Conservation (phyloP, 2,329 filamentous ascomycete genomes). For the Periconia macrospinosa region DNA sequence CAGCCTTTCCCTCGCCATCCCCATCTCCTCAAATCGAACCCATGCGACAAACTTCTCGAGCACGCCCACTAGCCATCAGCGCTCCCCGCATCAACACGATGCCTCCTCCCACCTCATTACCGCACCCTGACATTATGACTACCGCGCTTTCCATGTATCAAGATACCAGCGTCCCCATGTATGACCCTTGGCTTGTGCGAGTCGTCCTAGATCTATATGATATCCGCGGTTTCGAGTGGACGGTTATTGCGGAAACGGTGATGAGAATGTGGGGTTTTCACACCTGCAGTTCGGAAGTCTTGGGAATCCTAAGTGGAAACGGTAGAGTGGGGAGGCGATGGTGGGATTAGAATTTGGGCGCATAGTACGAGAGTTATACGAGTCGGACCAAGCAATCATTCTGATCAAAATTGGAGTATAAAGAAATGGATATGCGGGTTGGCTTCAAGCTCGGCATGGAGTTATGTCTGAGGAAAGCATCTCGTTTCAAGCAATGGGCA, state of each 20-base stretch:
- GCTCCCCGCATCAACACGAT: background rate
- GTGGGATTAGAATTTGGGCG: slow-evolving; percentile 33
- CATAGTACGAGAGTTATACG: background rate
- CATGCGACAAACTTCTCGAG: background rate
- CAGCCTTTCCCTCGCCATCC: slow-evolving; percentile 4
- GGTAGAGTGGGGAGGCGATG: slow-evolving; percentile 36
- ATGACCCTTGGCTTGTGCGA: slow-evolving; percentile 40
- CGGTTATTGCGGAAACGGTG: slow-evolving; percentile 38
- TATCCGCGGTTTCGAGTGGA: slow-evolving; percentile 39
- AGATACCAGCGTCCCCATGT: slow-evolving; percentile 29
- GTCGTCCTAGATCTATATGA: slow-evolving; percentile 42
- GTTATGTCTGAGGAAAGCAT: too few relatives aligned
- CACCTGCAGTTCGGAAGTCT: slow-evolving; percentile 37
- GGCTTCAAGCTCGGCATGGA: too few relatives aligned
- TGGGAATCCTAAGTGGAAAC: slow-evolving; percentile 39
- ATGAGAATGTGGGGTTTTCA: slow-evolving; percentile 36
- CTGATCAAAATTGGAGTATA: too few relatives aligned
- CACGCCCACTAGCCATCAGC: background rate
- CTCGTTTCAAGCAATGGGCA: too few relatives aligned
- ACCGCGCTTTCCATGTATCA: slow-evolving; percentile 32
- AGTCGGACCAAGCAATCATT: too few relatives aligned
- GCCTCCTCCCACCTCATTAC: background rate
- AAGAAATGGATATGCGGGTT: too few relatives aligned
- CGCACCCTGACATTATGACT: slow-evolving; percentile 9
- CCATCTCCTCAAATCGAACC: background rate